Conservation (phyloP, 169 alveolate species). For the Besnoitia besnoiti region DNA sequence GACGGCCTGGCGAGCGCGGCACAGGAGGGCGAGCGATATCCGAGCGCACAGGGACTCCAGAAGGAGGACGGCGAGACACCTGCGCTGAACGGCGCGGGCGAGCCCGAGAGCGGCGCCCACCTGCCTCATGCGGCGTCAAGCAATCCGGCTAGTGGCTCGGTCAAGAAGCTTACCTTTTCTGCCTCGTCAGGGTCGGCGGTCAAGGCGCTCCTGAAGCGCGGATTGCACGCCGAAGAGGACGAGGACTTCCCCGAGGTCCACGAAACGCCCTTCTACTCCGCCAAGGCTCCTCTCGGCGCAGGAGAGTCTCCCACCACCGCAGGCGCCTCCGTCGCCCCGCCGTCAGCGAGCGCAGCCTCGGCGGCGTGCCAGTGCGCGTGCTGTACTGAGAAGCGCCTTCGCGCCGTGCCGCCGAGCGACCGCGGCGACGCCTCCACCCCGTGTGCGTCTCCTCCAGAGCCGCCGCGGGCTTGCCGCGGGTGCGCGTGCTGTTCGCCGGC, state of each 20-base stretch:
- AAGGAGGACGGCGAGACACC: not conserved
- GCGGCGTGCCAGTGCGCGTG: not conserved
- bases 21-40: not conserved
- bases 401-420: not conserved
- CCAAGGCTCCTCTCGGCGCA: not conserved
- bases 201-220: not conserved
- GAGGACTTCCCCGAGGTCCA: not conserved
- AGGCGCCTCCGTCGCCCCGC: not conserved
- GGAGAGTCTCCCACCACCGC: not conserved
- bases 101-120: not conserved
- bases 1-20: not conserved
- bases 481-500: not conserved
- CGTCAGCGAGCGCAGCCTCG: not conserved
- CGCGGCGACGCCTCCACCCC: not conserved
- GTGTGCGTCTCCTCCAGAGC: not conserved
- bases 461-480: not conserved
- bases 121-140: not conserved
- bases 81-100: not conserved
- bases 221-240: constrained; percentile 12
- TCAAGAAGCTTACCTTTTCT: not conserved
- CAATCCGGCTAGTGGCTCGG: not conserved
- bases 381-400: not conserved
- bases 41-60: not conserved
- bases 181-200: not conserved
- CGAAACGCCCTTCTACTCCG: not conserved